phyloP scores from a whole-genome alignment of 495 filamentous ascomycete species.

The Clohesyomyces aquaticus region DNA sequence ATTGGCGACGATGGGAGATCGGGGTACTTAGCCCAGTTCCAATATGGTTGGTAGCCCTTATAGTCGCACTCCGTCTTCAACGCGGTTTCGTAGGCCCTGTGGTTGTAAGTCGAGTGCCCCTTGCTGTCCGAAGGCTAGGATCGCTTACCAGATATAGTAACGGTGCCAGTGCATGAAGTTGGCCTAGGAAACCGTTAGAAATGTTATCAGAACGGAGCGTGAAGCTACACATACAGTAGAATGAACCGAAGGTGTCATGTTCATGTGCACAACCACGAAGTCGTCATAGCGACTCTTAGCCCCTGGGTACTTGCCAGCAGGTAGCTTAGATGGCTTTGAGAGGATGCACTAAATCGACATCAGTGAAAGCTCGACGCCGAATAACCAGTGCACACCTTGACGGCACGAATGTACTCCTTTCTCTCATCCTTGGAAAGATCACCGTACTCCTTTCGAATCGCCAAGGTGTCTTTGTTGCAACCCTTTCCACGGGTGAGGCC shows the following conservation, averaged over 20 bases:
- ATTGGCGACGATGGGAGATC: slow-evolving; percentile 31
- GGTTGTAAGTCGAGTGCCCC: background rate
- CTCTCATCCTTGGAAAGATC: slow-evolving; percentile 36
- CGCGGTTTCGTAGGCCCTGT: slow-evolving; percentile 38
- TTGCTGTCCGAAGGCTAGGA: background rate
- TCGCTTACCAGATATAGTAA: slow-evolving; percentile 34
- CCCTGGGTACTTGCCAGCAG: slow-evolving; percentile 30
- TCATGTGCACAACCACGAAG: slow-evolving; percentile 37
- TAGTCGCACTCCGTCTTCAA: slow-evolving; percentile 36
- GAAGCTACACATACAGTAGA: background rate
- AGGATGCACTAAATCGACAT: slow-evolving; percentile 17
- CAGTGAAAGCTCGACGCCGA: background rate
- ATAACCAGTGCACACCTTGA: slow-evolving; percentile 9
- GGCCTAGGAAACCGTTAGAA: background rate
- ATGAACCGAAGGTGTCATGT: slow-evolving; percentile 37
- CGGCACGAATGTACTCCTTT: slow-evolving; percentile 33
- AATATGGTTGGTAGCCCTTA: slow-evolving; percentile 37
- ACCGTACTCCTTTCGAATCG: slow-evolving; percentile 38
- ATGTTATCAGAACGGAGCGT: background rate
- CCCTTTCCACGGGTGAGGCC: slow-evolving; percentile 18
- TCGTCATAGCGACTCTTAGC: slow-evolving; percentile 37
- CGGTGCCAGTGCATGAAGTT: slow-evolving; percentile 41
- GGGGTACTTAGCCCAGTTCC: slow-evolving; percentile 38
- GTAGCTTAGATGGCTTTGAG: slow-evolving; percentile 27
- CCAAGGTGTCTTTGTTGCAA: slow-evolving; percentile 29